Conservation (phyloP, 1,139 yeast genomes). For the Kluyveromyces marxianus region DNA sequence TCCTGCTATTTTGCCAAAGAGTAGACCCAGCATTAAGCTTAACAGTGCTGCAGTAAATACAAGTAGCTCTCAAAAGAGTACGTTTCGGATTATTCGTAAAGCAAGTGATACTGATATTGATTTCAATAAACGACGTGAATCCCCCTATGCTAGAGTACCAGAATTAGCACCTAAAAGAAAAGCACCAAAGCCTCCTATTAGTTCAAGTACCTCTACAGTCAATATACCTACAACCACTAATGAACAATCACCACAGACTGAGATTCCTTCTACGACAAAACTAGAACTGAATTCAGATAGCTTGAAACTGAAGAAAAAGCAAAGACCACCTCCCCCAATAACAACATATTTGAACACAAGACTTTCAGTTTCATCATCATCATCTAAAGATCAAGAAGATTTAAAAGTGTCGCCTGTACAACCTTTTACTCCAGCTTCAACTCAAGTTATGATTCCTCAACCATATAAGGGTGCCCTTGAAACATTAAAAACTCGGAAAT, state of each 20-base stretch:
- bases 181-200: conserved; percentile 60
- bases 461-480: conserved; percentile 35
- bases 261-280: conserved; percentile 12
- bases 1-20: conserved; percentile 6
- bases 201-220: conserved; percentile 13
- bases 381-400: background rate
- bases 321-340: conserved; percentile 18
- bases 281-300: conserved; percentile 16
- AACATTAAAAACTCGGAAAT: conserved; percentile 9
- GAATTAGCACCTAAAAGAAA: conserved; percentile 55
- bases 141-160: conserved; percentile 48
- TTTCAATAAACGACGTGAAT: conserved; percentile 70
- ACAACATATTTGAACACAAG: conserved; percentile 7
- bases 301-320: conserved; percentile 10
- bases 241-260: background rate
- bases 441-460: conserved; percentile 35
- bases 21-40: conserved; percentile 2
- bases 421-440: conserved; percentile 36
- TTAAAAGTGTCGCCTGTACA: conserved; percentile 19
- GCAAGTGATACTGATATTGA: conserved; percentile 61
- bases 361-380: background rate
- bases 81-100: conserved; percentile 64
- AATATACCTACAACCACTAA: background rate
- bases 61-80: conserved; percentile 17
- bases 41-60: conserved; percentile 22